Conservation (phyloP, 75 land plant genomes). For the Azolla pinnata region DNA sequence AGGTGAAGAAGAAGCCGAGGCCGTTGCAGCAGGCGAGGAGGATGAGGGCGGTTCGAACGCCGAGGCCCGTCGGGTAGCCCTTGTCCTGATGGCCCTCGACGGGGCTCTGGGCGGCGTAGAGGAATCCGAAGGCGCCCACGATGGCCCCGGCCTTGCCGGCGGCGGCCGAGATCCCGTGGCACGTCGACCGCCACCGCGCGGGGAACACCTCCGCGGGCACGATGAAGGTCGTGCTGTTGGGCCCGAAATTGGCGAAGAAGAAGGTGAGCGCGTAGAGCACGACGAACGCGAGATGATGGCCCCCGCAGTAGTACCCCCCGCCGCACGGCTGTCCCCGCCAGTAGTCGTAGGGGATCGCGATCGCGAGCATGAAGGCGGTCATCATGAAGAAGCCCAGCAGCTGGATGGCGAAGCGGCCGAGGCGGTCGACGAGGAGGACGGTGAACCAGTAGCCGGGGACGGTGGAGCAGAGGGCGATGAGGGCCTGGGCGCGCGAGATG, state of each 20-base stretch:
- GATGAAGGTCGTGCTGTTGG: constrained; percentile 31
- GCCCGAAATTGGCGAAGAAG: constrained; percentile 21
- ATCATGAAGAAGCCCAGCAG: constrained; percentile 34
- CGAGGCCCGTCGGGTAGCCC: constrained; percentile 62
- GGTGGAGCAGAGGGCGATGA: constrained; percentile 49
- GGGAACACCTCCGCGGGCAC: constrained; percentile 37
- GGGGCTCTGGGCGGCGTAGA: constrained; percentile 55
- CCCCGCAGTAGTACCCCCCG: neutral
- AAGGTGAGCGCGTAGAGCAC: constrained; percentile 13
- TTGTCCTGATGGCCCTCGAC: constrained; percentile 23
- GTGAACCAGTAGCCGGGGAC: constrained; percentile 68
- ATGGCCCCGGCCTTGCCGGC: constrained; percentile 48
- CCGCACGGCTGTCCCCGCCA: constrained; percentile 13
- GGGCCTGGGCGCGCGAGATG: constrained; percentile 37
- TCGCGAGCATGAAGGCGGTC: constrained; percentile 31
- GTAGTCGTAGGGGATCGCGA: constrained; percentile 22
- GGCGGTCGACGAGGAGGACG: constrained; percentile 27
- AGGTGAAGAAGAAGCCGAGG: constrained; percentile 36
- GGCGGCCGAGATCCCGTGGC: constrained; percentile 21
- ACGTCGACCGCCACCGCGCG: constrained; percentile 24
- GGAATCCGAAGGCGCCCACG: constrained; percentile 65
- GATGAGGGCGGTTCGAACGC: constrained; percentile 43
- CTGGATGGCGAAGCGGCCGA: constrained; percentile 35
- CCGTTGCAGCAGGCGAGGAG: constrained; percentile 40
- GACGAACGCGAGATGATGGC: constrained; percentile 22